Base-by-base conservation (phyloP, 2,329 filamentous ascomycete species). In the Ceratocystiopsis minuta region DNA sequence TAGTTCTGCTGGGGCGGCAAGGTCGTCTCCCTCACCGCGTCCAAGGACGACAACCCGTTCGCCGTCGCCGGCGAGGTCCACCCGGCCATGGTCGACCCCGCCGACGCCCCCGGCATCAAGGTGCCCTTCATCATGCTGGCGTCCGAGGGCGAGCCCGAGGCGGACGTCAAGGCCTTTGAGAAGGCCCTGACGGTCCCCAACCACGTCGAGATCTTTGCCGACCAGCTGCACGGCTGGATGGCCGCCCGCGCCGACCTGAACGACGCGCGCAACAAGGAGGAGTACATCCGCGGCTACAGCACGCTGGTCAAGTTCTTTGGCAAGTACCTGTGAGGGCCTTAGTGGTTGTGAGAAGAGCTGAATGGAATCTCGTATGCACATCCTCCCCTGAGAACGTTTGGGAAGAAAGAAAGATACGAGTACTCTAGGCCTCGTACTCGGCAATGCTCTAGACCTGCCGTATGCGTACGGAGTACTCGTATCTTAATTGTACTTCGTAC, bases 161-260 rank as follows among this genome's bases (percentile, higher is more conserved):
- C 70, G 4, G 65, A 64, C 34, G 68, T 78, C 35, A 60, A 71
- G 55, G 62, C 70, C 54, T 75, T 72, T 47, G 64, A 71, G 53
- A 56, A 61, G n/a, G 61, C 60, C 11, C 63, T 80, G 40, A 61
- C 58, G 24, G 67, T 61, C 2, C 58, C 68, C 44, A 73, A 75
- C 52, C 66, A 75, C 47, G 68, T 80, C 41, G 76, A 82, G 62
- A 74, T 56, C n/a, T 82, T 80, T 52, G 51, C 52, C 18, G 74
- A 74, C 52, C 78, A 80, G 65, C 67, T 76, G 53, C 78, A 83
- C 57, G 78, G 78, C 37, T 83, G 77, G 76, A 83, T 82, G 78
- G 75, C 72, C 1, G 77, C 78, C 1, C 68, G 77, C 20, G 65
- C 69, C 0, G 61, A 80, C 52, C 59, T 82, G 28, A 61, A 65